Conservation (phyloP, 2,329 filamentous ascomycete genomes). For the Fusarium sacchari region DNA sequence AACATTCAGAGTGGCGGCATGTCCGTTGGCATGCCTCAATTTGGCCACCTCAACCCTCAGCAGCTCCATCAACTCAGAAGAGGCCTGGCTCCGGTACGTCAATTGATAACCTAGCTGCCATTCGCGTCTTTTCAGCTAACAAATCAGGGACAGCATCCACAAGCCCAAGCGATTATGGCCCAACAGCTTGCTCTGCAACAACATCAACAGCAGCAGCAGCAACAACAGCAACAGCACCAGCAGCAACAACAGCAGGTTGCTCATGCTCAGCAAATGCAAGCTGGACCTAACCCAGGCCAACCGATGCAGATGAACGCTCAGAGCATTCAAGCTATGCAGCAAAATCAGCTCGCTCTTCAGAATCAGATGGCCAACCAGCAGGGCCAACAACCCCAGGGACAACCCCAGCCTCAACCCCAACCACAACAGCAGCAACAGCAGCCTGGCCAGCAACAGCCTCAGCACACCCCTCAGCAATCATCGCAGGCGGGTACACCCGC, state of each 20-base stretch:
- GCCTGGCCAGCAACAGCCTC: constrained; percentile 53
- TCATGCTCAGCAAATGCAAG: constrained; percentile 54
- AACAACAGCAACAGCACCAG: constrained; percentile 49
- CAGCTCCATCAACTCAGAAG: constrained; percentile 62
- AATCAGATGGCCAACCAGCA: constrained; percentile 47
- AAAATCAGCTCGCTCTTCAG: constrained; percentile 52
- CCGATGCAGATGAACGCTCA: constrained; percentile 60
- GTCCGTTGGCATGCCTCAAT: constrained; percentile 62
- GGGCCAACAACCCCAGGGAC: constrained; percentile 43
- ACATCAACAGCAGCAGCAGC: constrained; percentile 47
- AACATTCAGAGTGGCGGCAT: constrained; percentile 63
- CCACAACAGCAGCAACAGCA: constrained; percentile 44
- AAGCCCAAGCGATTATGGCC: constrained; percentile 54
- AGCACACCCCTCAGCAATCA: constrained; percentile 58
- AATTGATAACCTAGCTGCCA: background rate
- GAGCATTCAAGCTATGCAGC: constrained; percentile 57
- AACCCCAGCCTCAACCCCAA: constrained; percentile 41
- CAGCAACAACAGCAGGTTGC: constrained; percentile 48
- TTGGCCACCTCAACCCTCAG: constrained; percentile 61
- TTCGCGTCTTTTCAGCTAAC: constrained; percentile 24
- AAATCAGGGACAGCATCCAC: constrained; percentile 45
- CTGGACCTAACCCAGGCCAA: constrained; percentile 57
- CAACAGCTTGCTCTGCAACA: constrained; percentile 52
- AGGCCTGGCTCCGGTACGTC: constrained; percentile 55
- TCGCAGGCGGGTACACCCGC: constrained; percentile 55